Evolutionary conservation across 371 early-diverging fungal genomes (phyloP), one percentile per base, ranked within the genome.

Genomic region (Mucor saturninus): DNA sequence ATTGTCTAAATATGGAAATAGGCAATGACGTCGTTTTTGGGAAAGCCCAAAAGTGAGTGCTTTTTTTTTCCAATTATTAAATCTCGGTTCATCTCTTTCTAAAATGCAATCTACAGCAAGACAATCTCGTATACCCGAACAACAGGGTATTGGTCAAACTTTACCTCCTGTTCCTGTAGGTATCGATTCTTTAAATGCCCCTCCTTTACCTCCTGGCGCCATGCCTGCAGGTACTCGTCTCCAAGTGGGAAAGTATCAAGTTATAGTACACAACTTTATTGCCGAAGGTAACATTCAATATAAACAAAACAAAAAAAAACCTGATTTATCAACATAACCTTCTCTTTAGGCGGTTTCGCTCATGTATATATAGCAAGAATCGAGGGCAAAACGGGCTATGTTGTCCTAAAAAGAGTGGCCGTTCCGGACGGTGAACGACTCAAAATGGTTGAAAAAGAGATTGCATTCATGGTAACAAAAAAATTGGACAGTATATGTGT

Each of bases 311-410:
- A 35, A 51, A 31, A 21, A 29, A 13, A 3, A 9, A 31, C 42
- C 21, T 21, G 21, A 21, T 37, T 29, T 45, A 32, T 14, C 35
- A 14, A 5, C n/a, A 9, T 28, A 14, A 15, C 26, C n/a, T 32
- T 48, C 1, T 52, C 7, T 43, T 6, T 54, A 81, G 95, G 95
- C 57, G 95, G 94, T 4, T 91, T 91, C 69, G 94, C 95, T 1
- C 93, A 94, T 74, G 91, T 95, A 15, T 94, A 95, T 67, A 72
- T 91, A 37, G 94, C 91, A n/a, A 70, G 80, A 5, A 76, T 86
- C n/a, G 72, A 83, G 46, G 76, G 81, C 42, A 81, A 77, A 28
- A 71, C 77, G 9, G 76, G 82, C 10, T 64, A 69, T 46, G 89
- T 88, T 13, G 93, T 93, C 0, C 75, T 95, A 71, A 95, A 95